phyloP scores from a whole-genome alignment of 2,329 filamentous ascomycete species.

The Fusarium xyrophilum region DNA sequence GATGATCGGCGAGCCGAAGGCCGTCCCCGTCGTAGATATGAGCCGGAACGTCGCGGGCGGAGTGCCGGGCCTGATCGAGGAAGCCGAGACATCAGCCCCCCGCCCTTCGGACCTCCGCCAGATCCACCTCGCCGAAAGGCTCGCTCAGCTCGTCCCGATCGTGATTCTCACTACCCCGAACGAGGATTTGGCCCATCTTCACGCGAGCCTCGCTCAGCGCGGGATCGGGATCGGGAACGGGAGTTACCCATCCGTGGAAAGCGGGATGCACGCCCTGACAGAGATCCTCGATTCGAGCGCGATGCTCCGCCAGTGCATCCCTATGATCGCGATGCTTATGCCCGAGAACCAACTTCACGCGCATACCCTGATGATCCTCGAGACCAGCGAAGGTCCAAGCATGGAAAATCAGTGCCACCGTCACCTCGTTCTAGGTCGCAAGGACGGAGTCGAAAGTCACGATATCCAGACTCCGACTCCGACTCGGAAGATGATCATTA shows the following conservation, averaged over 20 bases:
- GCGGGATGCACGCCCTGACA: constrained; percentile 11
- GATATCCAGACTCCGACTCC: constrained; percentile 21
- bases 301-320: constrained; percentile 6
- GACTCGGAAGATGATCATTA: constrained; percentile 32
- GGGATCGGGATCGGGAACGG: constrained; percentile 17
- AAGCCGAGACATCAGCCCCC: constrained; percentile 25
- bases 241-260: constrained; percentile 19
- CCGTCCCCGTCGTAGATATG: constrained; percentile 16
- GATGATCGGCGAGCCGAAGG: constrained; percentile 12
- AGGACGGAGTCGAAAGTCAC: constrained; percentile 20
- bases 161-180: constrained; percentile 9
- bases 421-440: constrained; percentile 25
- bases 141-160: constrained; percentile 27
- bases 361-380: constrained; percentile 9
- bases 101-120: constrained; percentile 25
- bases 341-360: background rate
- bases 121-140: constrained; percentile 32
- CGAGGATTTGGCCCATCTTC: constrained; percentile 9
- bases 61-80: constrained; percentile 29
- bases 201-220: constrained; percentile 14
- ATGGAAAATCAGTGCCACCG: constrained; percentile 18
- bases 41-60: constrained; percentile 35
- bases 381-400: background rate
- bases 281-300: constrained; percentile 15
- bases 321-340: constrained; percentile 17